Evolutionary conservation across 441 rosid genomes (phyloP).

Genomic region (Sinapis alba): DNA sequence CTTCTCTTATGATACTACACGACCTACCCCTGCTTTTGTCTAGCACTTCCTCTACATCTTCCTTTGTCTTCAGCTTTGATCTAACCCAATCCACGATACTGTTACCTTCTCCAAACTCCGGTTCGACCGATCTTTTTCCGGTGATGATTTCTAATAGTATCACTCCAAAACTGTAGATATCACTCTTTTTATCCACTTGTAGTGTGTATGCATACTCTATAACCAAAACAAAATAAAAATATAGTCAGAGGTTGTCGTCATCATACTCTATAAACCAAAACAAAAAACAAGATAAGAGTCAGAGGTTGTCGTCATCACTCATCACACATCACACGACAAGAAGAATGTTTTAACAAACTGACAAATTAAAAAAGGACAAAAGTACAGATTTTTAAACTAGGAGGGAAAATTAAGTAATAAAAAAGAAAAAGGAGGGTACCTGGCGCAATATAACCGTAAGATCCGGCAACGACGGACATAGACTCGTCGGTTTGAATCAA

Average conservation of each 20-base stretch:
- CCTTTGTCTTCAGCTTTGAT: constrained; percentile 68
- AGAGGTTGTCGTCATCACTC: constrained; percentile 21
- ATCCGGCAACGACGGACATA: constrained; percentile 97
- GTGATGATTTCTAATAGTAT: constrained; percentile 79
- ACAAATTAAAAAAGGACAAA: neutral
- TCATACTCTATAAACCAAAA: neutral
- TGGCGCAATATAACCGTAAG: constrained; percentile 98
- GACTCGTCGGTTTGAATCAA: constrained; percentile 83
- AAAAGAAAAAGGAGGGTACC: constrained; percentile 48
- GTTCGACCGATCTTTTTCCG: constrained; percentile 79
- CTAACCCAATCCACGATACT: constrained; percentile 95
- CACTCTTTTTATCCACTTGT: constrained; percentile 95
- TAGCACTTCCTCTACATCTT: constrained; percentile 58
- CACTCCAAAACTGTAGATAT: constrained; percentile 91
- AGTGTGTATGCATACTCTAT: constrained; percentile 92
- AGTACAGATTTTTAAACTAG: neutral
- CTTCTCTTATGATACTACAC: constrained; percentile 66
- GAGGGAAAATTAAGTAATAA: neutral
- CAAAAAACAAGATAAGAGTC: constrained; percentile 14
- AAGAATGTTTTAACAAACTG: constrained; percentile 28
- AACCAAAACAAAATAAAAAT: neutral
- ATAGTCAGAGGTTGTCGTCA: constrained; percentile 24
- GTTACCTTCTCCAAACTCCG: constrained; percentile 94
- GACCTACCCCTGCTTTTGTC: constrained; percentile 78
- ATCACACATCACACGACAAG: constrained; percentile 33